phyloP scores from a whole-genome alignment of 345 rosid species.

The Salix caprea region DNA sequence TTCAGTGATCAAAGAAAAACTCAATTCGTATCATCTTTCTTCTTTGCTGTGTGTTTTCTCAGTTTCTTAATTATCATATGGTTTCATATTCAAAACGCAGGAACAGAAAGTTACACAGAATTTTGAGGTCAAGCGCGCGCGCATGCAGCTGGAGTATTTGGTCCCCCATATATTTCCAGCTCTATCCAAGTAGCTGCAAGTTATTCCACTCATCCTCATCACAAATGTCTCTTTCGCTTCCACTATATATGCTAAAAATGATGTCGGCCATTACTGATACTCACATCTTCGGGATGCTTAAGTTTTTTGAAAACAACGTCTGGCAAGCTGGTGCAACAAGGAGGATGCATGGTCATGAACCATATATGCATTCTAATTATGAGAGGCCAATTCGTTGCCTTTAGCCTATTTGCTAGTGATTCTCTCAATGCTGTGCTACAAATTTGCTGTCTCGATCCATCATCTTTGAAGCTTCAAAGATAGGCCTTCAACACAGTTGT shows the following conservation, averaged over 20 bases:
- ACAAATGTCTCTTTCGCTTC: background rate
- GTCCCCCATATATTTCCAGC: constrained; percentile 39
- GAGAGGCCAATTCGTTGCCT: constrained; percentile 31
- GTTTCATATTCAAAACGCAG: background rate
- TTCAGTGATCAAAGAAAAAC: background rate
- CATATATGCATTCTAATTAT: constrained; percentile 20
- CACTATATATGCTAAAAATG: background rate
- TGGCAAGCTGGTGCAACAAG: constrained; percentile 81
- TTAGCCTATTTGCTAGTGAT: constrained; percentile 3
- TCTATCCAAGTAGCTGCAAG: constrained; percentile 68
- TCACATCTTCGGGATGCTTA: constrained; percentile 80
- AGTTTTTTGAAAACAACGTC: constrained; percentile 60
- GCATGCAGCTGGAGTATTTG: constrained; percentile 65
- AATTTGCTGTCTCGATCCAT: background rate
- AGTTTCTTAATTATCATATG: background rate
- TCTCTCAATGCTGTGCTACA: background rate
- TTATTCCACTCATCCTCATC: background rate
- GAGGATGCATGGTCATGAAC: constrained; percentile 12
- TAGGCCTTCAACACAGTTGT: background rate
- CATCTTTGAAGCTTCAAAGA: background rate
- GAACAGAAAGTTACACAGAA: background rate
- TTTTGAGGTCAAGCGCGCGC: background rate
- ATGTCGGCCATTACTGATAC: background rate
- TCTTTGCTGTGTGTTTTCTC: background rate
- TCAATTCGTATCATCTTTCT: background rate